Evolutionary conservation across 1,284 basidiomycete genomes (phyloP).

Genomic region (Fomitopsis palustris): DNA sequence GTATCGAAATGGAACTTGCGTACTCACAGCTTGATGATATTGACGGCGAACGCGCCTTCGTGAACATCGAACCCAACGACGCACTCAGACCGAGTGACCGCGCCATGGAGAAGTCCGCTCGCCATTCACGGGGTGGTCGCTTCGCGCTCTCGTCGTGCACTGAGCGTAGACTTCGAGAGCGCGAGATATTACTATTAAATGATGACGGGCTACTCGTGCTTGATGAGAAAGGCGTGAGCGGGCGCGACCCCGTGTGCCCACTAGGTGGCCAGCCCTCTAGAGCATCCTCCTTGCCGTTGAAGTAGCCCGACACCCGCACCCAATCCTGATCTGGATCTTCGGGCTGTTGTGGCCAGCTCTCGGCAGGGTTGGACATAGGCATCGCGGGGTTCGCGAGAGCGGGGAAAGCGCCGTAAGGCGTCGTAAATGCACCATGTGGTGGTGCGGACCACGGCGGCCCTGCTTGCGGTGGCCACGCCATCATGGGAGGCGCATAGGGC

Average conservation of each 20-base stretch:
- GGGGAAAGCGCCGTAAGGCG: neutral
- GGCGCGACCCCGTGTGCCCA: conserved; percentile 3
- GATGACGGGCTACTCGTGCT: conserved; percentile 17
- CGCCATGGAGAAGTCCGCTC: conserved; percentile 31
- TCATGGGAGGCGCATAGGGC: neutral
- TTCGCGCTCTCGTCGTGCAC: conserved; percentile 19
- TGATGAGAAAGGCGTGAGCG: conserved; percentile 15
- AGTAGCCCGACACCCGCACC: conserved; percentile 5
- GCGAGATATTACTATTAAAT: conserved; percentile 10
- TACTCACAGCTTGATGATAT: conserved; percentile 19
- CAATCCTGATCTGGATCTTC: neutral
- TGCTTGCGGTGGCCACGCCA: neutral
- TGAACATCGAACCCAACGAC: conserved; percentile 22
- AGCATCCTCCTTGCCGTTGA: neutral
- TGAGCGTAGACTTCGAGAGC: conserved; percentile 17
- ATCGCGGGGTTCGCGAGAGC: conserved; percentile 1
- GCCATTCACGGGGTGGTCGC: conserved; percentile 32
- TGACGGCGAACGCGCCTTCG: conserved; percentile 16
- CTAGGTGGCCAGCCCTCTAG: neutral
- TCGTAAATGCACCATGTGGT: neutral
- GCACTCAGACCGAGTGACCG: conserved; percentile 18
- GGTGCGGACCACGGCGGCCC: neutral
- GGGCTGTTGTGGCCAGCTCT: neutral
- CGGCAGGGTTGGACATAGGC: neutral
- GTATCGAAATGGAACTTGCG: neutral